phyloP scores from a whole-genome alignment of 164 flowering plant genomes.

The Aristolochia contorta region DNA sequence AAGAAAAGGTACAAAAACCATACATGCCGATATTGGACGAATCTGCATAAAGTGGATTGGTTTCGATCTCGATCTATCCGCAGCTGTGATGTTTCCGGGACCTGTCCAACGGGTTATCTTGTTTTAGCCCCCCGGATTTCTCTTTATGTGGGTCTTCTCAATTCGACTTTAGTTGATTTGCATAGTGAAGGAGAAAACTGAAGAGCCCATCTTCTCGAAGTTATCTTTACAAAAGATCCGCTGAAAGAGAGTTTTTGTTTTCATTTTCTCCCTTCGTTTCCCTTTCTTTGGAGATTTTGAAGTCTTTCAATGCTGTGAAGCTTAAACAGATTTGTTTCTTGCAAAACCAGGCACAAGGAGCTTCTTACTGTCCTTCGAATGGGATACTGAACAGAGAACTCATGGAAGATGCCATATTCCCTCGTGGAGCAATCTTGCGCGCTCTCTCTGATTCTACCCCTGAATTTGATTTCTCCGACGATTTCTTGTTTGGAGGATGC shows the following conservation, averaged over 20 bases:
- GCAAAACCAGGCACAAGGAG: not conserved
- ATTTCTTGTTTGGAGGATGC: constrained; percentile 60
- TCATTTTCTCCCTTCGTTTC: not conserved
- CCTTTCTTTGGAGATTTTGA: not conserved
- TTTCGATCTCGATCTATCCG: constrained; percentile 2
- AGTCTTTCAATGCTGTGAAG: not conserved
- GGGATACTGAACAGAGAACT: constrained; percentile 13
- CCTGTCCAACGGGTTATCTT: constrained; percentile 1
- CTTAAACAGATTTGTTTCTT: constrained; percentile 1
- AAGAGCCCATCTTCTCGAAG: not conserved
- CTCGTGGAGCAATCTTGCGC: constrained; percentile 26
- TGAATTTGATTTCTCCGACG: constrained; percentile 65
- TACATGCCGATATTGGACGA: not conserved
- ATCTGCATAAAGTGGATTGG: constrained; percentile 2
- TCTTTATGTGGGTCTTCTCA: not conserved
- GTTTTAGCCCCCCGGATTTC: not conserved
- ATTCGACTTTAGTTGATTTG: not conserved
- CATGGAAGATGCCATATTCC: constrained; percentile 50
- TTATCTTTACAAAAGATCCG: too few relatives aligned
- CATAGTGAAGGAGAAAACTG: not conserved
- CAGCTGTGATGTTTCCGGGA: constrained; percentile 4
- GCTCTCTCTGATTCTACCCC: constrained; percentile 7
- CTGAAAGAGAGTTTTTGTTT: not conserved
- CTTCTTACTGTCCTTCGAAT: not conserved
- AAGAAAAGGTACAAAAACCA: not conserved